phyloP scores from a whole-genome alignment of 768 basidiomycete species.

The Panaeolus cyanescens region DNA sequence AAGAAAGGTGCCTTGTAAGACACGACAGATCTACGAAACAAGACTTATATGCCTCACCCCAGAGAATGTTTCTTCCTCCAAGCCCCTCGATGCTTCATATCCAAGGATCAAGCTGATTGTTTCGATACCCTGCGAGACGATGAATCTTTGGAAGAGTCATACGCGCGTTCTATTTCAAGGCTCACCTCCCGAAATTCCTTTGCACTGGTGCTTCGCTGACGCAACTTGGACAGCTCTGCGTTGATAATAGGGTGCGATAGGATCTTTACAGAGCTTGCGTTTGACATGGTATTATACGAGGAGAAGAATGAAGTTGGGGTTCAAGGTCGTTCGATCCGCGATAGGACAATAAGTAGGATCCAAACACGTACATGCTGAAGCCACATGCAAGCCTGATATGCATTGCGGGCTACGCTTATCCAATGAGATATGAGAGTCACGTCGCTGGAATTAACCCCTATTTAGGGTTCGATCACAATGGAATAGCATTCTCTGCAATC shows the following conservation, averaged over 20 bases:
- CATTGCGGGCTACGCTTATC: background rate
- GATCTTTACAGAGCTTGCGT: slow-evolving; percentile 40
- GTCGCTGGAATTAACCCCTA: background rate
- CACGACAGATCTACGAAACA: background rate
- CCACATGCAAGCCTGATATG: background rate
- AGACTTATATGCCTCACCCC: slow-evolving; percentile 49
- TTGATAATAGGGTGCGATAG: slow-evolving; percentile 75
- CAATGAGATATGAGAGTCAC: background rate
- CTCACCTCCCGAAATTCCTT: slow-evolving; percentile 81
- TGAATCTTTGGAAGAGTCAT: background rate
- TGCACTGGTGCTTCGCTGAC: slow-evolving; percentile 57
- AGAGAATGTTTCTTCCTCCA: slow-evolving; percentile 62
- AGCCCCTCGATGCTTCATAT: slow-evolving; percentile 75
- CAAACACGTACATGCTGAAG: background rate
- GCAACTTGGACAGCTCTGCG: slow-evolving; percentile 70
- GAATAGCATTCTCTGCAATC: background rate
- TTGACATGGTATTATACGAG: slow-evolving; percentile 18
- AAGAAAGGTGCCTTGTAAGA: background rate
- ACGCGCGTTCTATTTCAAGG: background rate
- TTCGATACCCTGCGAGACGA: slow-evolving; percentile 65
- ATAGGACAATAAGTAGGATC: background rate
- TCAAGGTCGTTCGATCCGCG: slow-evolving; percentile 1
- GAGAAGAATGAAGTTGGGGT: background rate
- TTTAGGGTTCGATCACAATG: background rate
- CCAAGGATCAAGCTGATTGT: slow-evolving; percentile 78